These are phyloP conservation scores for Porogramme epimiltina DNA, from an alignment of 1,284 basidiomycete species.

Conservation along the genomic window DNA sequence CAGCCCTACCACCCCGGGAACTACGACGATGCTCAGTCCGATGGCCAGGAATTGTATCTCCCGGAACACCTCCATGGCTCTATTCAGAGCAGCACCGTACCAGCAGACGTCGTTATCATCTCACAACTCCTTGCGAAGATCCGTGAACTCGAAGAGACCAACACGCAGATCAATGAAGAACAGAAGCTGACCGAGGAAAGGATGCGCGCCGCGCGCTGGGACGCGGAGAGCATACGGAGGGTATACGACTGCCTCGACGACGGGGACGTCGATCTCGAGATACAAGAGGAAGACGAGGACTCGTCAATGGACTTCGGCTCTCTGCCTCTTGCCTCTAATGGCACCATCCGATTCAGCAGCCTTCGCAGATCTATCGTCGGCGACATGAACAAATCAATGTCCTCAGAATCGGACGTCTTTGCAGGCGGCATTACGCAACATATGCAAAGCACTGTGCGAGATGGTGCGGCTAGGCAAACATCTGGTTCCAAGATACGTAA, in stretches of 20 bases:
- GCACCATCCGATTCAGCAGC: conserved; percentile 47
- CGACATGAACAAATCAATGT: conserved; percentile 24
- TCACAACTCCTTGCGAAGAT: conserved; percentile 78
- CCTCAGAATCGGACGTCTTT: conserved; percentile 29
- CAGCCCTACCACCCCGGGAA: neutral
- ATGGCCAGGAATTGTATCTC: no score
- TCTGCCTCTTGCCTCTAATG: conserved; percentile 3
- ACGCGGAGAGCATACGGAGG: conserved; percentile 68
- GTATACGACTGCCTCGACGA: conserved; percentile 74
- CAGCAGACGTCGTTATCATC: conserved; percentile 58
- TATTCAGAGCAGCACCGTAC: neutral
- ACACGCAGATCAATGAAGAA: conserved; percentile 68
- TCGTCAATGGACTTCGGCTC: neutral
- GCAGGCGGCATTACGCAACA: conserved; percentile 31
- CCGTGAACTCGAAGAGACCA: conserved; percentile 75
- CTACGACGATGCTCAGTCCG: no score
- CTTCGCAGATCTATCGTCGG: conserved; percentile 41
- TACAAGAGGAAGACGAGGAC: conserved; percentile 39
- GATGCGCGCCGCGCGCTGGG: conserved; percentile 67
- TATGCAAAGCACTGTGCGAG: conserved; percentile 38
- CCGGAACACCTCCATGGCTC: no score
- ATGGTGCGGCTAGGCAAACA: conserved; percentile 10
- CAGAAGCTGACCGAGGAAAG: conserved; percentile 63
- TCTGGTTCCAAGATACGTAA: conserved; percentile 44
- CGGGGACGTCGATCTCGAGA: conserved; percentile 46